phyloP scores from a whole-genome alignment of 345 rosid species.

The Garcia nutans region DNA sequence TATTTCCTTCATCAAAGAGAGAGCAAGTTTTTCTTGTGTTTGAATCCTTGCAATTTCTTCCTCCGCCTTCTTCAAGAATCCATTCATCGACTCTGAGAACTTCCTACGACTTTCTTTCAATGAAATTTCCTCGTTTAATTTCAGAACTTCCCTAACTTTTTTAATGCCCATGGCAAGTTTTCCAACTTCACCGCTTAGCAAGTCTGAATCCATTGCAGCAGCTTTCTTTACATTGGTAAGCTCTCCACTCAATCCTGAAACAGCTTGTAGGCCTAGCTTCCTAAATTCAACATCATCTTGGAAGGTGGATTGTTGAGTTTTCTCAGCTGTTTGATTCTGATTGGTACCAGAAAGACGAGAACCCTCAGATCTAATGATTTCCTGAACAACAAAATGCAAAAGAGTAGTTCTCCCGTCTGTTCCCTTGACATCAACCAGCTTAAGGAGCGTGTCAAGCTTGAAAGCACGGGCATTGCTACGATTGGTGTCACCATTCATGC shows the following conservation, averaged over 20 bases:
- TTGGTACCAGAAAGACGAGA: constrained; percentile 42
- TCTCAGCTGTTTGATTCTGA: constrained; percentile 31
- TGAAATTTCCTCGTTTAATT: constrained; percentile 36
- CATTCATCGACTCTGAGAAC: constrained; percentile 59
- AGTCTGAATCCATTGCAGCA: constrained; percentile 78
- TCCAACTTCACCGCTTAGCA: constrained; percentile 53
- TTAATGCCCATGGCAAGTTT: constrained; percentile 55
- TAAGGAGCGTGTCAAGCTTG: constrained; percentile 92
- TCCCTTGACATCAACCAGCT: constrained; percentile 83
- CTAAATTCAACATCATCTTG: constrained; percentile 63
- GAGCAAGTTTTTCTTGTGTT: constrained; percentile 41
- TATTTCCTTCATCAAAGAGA: constrained; percentile 64
- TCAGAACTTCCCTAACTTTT: constrained; percentile 51
- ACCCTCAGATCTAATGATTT: constrained; percentile 82
- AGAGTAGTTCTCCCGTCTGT: constrained; percentile 88
- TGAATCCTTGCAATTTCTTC: constrained; percentile 59
- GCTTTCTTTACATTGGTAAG: constrained; percentile 79
- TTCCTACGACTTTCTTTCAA: constrained; percentile 36
- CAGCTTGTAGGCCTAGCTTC: constrained; percentile 87
- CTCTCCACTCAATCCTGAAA: constrained; percentile 78
- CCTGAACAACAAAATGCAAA: constrained; percentile 89
- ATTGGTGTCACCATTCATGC: constrained; percentile 93
- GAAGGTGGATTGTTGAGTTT: constrained; percentile 41
- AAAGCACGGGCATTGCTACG: constrained; percentile 92
- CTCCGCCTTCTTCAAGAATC: constrained; percentile 64